Evolutionary conservation across 2,329 filamentous ascomycete genomes (phyloP).

Genomic region (Fusarium burgessii): DNA sequence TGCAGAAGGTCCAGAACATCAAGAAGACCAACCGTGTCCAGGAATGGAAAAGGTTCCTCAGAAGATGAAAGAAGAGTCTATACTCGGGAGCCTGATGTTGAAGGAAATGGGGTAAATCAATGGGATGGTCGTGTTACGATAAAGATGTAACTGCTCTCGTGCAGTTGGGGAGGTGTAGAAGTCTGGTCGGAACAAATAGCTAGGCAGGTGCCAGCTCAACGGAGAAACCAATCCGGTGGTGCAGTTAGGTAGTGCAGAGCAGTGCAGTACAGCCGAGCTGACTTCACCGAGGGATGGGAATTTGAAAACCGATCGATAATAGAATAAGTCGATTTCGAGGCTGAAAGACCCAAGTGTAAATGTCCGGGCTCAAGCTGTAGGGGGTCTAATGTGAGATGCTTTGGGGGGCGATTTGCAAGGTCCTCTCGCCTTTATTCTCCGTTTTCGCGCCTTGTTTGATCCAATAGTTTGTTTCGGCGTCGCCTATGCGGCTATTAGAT

Average conservation of each 20-base stretch:
- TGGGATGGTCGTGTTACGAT: background rate
- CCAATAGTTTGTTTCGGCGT: constrained; percentile 13
- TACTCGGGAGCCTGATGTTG: background rate
- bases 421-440: constrained; percentile 3
- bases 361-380: background rate
- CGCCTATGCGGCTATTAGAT: background rate
- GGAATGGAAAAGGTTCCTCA: background rate
- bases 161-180: constrained; percentile 10
- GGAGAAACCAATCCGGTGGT: constrained; percentile 33
- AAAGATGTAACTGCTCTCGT: background rate
- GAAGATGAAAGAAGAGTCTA: background rate
- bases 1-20: constrained; percentile 3
- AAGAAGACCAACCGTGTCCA: constrained; percentile 12
- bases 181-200: background rate
- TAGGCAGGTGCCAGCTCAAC: constrained; percentile 20
- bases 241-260: background rate
- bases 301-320: constrained; percentile 4
- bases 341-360: background rate
- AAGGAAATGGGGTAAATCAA: background rate
- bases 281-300: background rate
- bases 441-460: background rate
- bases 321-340: constrained; percentile 4
- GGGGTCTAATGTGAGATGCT: background rate
- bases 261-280: background rate
- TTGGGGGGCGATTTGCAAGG: constrained; percentile 10